phyloP scores from a whole-genome alignment of 371 early-diverging fungal genomes.

The Mucor lusitanicus region DNA sequence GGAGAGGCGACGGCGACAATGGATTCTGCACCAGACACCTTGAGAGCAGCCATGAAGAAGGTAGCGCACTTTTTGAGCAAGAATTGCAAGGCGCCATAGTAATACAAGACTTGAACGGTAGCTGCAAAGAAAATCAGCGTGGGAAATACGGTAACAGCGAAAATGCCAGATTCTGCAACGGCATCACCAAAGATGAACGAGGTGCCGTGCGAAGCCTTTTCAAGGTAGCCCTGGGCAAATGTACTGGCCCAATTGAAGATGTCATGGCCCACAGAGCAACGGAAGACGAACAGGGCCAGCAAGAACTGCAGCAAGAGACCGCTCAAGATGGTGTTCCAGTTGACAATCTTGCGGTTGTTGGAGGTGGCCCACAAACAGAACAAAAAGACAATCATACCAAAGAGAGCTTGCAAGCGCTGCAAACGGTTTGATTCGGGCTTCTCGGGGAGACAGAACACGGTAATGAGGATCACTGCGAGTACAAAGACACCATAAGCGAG shows the following conservation, averaged over 20 bases:
- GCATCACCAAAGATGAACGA: conserved; percentile 68
- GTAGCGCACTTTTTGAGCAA: conserved; percentile 70
- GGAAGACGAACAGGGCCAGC: conserved; percentile 81
- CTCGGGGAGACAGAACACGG: conserved; percentile 60
- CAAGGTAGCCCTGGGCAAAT: conserved; percentile 68
- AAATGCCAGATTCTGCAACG: conserved; percentile 41
- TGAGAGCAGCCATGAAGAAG: conserved; percentile 70
- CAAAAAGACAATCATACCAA: conserved; percentile 73
- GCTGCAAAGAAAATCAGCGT: conserved; percentile 89
- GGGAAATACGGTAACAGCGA: conserved; percentile 78
- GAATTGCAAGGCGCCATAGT: conserved; percentile 86
- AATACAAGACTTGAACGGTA: conserved; percentile 84
- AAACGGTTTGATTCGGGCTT: conserved; percentile 58
- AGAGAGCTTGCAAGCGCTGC: conserved; percentile 75
- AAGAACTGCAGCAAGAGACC: conserved; percentile 80
- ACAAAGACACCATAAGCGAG: conserved; percentile 41
- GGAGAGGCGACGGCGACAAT: conserved; percentile 88
- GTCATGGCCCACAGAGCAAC: conserved; percentile 73
- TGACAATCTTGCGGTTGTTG: conserved; percentile 60
- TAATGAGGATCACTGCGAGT: conserved; percentile 54
- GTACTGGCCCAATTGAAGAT: conserved; percentile 76
- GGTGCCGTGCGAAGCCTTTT: conserved; percentile 67
- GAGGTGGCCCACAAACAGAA: conserved; percentile 58
- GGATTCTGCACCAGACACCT: conserved; percentile 87
- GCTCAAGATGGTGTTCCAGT: conserved; percentile 77